Evolutionary conservation across 1,139 yeast species (phyloP), one percentile per base, ranked within the genome.

Genomic region (Taiozyma sp.): DNA sequence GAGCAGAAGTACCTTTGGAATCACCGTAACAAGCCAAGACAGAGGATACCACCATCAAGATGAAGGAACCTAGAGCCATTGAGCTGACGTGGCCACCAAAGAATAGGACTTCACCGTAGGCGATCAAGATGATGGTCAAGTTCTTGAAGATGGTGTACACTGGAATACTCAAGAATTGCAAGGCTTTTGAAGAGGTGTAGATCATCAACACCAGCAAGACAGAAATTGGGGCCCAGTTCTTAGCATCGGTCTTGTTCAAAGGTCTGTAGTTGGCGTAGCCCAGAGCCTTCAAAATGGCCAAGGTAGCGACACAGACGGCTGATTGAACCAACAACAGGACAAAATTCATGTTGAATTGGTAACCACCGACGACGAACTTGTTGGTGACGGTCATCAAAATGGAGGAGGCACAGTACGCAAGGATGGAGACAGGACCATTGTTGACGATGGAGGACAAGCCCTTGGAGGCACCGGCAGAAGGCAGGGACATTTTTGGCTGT

Each of bases 361-460:
- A 78, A 45, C 92, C 93, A 46, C 92, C 84, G 54, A 93, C 84
- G 55, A 93, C 98, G 68, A 83, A 91, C 74, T 93, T 93, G 79
- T 93, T 93, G 56, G 98, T 92, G 57, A 92, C 89, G n/a, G 99
- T 93, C 99, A 93, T 93, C 70, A 92, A 74, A 64, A 93, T 92
- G 27, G 98, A 93, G 30, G 98, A 87, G 54, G 80, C 78, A 77
- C 98, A 93, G 81, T 93, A 93, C 43, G 90, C 80, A 57, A 84
- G 70, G 63, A 92, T 89, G 51, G 97, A 91, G 60, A 89, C 78
- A 23, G 95, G 92, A 29, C 93, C 96, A 54, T 90, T 84, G 76
- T 90, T 90, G 63, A 83, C 86, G 48, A 85, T 42, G 23, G 64
- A 53, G 36, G 63, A 60, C 36, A 61, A 44, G 14, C 62, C 60